Conservation (phyloP, 768 basidiomycete genomes). For the Pisolithus microcarpus region DNA sequence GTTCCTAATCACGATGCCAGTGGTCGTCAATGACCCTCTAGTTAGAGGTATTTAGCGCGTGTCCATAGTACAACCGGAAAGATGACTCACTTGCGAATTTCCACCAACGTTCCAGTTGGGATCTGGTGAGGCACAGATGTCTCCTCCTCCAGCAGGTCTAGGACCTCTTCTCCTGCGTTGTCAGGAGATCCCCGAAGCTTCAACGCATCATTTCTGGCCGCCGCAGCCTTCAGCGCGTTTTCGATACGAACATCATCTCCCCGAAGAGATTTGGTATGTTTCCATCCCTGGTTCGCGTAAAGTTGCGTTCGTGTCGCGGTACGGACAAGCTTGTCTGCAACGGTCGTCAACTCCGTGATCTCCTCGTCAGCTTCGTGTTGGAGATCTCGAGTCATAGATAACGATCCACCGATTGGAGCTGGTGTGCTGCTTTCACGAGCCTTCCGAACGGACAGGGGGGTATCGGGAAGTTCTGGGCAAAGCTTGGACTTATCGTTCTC, state of each 20-base stretch:
- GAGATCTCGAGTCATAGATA: not conserved
- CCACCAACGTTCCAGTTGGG: conserved; percentile 45
- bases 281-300: conserved; percentile 29
- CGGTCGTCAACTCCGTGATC: conserved; percentile 6
- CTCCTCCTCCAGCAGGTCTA: conserved; percentile 10
- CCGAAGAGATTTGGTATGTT: conserved; percentile 27
- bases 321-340: conserved; percentile 30
- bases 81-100: conserved; percentile 41
- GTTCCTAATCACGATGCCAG: conserved; percentile 24
- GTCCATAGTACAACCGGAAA: not conserved
- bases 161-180: conserved; percentile 11
- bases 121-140: conserved; percentile 14
- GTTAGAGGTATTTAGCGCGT: conserved; percentile 6
- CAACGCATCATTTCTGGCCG: conserved; percentile 15
- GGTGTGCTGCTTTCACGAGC: not conserved
- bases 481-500: not conserved
- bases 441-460: not conserved
- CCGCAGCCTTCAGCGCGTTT: conserved; percentile 11
- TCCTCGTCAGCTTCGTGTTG: conserved; percentile 1
- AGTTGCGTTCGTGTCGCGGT: conserved; percentile 23
- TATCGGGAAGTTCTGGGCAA: not conserved
- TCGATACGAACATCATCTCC: conserved; percentile 35
- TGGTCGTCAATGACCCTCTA: conserved; percentile 16
- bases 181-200: conserved; percentile 21
- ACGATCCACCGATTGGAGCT: not conserved